Evolutionary conservation across 805 yeast species (phyloP).

Genomic region (Candida insectorum): DNA sequence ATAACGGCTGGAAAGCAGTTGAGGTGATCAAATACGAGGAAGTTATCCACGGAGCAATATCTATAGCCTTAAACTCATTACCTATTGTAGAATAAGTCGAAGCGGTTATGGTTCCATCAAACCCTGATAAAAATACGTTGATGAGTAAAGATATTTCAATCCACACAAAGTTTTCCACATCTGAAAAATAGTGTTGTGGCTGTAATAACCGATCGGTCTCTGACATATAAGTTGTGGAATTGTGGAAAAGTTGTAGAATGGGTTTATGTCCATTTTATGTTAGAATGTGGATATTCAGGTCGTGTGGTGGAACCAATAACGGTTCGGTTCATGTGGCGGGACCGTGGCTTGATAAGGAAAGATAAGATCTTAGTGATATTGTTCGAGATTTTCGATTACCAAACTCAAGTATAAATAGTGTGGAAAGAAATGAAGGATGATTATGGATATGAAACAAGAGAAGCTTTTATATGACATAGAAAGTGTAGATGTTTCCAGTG

Average conservation of each 20-base stretch:
- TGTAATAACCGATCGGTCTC: background rate
- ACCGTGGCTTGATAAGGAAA: no score
- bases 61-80: slow-evolving; percentile 32
- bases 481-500: background rate
- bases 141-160: slow-evolving; percentile 30
- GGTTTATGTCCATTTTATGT: no score
- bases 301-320: no score
- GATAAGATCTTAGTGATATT: no score
- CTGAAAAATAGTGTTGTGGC: slow-evolving; percentile 5
- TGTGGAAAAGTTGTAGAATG: background rate
- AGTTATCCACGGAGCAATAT: slow-evolving; percentile 41
- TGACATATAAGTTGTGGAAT: background rate
- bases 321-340: no score
- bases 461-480: background rate
- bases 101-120: slow-evolving; percentile 48
- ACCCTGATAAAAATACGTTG: slow-evolving; percentile 44
- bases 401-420: no score
- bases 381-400: no score
- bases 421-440: no score
- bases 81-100: slow-evolving; percentile 48
- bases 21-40: slow-evolving; percentile 39
- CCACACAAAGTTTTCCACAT: slow-evolving; percentile 21
- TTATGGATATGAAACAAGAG: background rate
- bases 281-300: no score
- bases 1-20: slow-evolving; percentile 40